phyloP scores from a whole-genome alignment of 176 grass and related monocot species.

The Juncus effusus region DNA sequence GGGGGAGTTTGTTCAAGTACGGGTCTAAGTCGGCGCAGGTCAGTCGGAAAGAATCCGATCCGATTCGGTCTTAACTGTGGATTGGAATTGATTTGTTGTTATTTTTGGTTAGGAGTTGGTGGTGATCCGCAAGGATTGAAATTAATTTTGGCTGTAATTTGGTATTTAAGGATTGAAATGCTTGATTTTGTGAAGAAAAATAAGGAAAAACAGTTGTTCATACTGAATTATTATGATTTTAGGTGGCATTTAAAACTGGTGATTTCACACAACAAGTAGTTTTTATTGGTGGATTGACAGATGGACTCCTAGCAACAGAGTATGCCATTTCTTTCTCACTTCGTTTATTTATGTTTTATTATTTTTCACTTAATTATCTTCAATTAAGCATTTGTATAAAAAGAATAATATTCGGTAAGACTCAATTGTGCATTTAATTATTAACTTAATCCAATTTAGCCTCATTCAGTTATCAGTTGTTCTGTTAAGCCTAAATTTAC shows the following conservation, averaged over 20 bases:
- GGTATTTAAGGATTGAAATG: neutral
- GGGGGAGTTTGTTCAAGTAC: slow-evolving; percentile 85
- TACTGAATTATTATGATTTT: slow-evolving; percentile 18
- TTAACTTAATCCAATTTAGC: no score
- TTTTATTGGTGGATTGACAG: slow-evolving; percentile 88
- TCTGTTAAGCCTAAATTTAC: no score
- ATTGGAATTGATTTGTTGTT: slow-evolving; percentile 9
- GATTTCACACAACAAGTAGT: slow-evolving; percentile 94
- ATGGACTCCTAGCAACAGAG: slow-evolving; percentile 90
- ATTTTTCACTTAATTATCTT: neutral
- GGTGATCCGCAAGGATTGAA: neutral
- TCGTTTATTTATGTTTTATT: neutral
- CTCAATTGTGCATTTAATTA: neutral
- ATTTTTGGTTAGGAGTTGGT: neutral
- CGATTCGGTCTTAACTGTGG: neutral
- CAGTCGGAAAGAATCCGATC: neutral
- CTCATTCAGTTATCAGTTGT: no score
- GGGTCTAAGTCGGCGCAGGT: slow-evolving; percentile 83
- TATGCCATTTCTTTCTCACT: slow-evolving; percentile 32
- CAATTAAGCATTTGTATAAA: slow-evolving; percentile 19
- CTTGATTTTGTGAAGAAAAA: neutral
- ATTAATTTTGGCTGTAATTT: slow-evolving; percentile 15
- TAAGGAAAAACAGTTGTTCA: no score
- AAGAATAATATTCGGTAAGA: neutral
- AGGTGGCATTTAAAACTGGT: slow-evolving; percentile 85